A percentile compares a stretch with the other conserved stretches of the same genome.
These are phyloP conservation scores for Silene noctiflora DNA, from an alignment of 179 eudicot species.

Conservation along the genomic window DNA sequence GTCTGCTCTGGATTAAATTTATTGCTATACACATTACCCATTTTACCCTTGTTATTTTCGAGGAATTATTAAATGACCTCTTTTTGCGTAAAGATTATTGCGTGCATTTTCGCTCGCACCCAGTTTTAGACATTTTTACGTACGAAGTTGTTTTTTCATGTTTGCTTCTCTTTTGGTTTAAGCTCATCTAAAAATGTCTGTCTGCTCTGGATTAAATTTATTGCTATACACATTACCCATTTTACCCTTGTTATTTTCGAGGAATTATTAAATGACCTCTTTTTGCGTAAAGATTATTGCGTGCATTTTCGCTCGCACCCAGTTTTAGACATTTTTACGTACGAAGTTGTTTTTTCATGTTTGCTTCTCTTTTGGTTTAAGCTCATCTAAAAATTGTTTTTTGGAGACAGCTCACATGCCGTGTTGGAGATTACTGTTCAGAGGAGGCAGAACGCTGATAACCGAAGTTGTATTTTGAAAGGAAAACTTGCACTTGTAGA, in stretches of 20 bases:
- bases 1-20: neutral
- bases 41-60: neutral
- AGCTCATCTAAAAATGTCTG: conserved; percentile 18
- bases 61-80: neutral
- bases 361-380: conserved; percentile 1
- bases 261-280: neutral
- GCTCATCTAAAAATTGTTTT: conserved; percentile 22
- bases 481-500: conserved; percentile 90
- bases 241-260: neutral
- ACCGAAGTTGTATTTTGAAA: conserved; percentile 53
- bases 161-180: neutral
- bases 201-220: neutral
- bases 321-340: neutral
- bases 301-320: neutral
- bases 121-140: neutral
- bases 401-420: conserved; percentile 63
- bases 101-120: neutral
- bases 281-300: neutral
- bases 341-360: neutral
- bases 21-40: neutral
- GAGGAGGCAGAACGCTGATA: conserved; percentile 52
- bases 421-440: conserved; percentile 72
- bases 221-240: neutral
- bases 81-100: neutral
- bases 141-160: neutral